Conservation (phyloP, 2,329 filamentous ascomycete species). For the Xylariaceae sp. region DNA sequence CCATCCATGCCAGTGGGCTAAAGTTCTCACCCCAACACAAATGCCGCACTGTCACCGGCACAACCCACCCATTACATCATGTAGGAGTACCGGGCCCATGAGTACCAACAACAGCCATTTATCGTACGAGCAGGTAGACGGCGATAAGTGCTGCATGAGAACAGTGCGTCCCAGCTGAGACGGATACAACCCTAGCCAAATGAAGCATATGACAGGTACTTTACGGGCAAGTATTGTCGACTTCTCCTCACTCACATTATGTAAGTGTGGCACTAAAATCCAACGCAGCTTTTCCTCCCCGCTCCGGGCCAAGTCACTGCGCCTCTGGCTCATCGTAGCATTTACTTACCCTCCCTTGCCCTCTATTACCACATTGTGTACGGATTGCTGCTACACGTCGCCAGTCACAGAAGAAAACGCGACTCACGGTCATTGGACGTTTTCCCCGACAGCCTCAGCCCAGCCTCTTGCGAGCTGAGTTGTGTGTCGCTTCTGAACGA, state of each 20-base stretch:
- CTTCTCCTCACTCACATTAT: background rate
- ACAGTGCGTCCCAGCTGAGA: too few relatives aligned
- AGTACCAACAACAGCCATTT: too few relatives aligned
- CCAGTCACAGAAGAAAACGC: slow-evolving; percentile 13
- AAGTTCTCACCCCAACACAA: background rate
- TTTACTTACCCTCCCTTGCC: background rate
- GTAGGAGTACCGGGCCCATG: background rate
- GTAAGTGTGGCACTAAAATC: background rate
- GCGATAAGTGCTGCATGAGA: too few relatives aligned
- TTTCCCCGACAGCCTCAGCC: background rate
- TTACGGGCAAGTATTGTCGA: background rate
- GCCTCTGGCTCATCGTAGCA: slow-evolving; percentile 9
- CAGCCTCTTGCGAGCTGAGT: background rate
- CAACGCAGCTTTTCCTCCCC: background rate
- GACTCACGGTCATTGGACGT: slow-evolving; percentile 11
- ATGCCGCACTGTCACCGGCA: background rate
- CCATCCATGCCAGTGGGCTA: background rate
- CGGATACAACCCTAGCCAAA: too few relatives aligned
- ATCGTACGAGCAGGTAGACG: too few relatives aligned
- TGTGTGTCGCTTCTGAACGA: slow-evolving; percentile 6
- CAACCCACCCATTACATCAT: background rate
- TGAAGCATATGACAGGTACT: background rate
- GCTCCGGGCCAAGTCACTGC: slow-evolving; percentile 2
- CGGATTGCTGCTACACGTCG: slow-evolving; percentile 7
- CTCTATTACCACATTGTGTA: background rate